Evolutionary conservation across 495 filamentous ascomycete genomes (phyloP), one percentile per base, ranked within the genome.

Genomic region (Parathielavia hyrcaniae): DNA sequence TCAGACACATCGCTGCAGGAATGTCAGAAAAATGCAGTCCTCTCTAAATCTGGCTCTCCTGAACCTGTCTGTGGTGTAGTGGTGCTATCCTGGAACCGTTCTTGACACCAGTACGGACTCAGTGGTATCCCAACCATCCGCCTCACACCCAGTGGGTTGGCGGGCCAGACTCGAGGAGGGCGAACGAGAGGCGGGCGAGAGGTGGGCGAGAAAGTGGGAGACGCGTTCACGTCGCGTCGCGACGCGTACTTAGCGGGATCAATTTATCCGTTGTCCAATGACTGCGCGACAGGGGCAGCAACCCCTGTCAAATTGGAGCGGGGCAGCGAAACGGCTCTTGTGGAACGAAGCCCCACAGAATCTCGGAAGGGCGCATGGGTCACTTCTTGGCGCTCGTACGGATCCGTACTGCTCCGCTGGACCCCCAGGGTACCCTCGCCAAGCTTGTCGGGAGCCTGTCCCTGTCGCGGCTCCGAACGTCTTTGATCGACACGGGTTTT

Each of bases 211-310:
- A 52, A 23, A 41, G 45, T 55, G 52, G 41, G 55, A 56, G 52
- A 61, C 60, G 65, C 65, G 65, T 63, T n/a, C 60, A 35, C 35
- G 40, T 53, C 60, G 58, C 65, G 57, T 61, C 65, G 60, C 63
- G 65, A 58, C 47, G 55, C 52, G 49, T 48, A 62, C 64, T 2
- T 17, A 2, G 4, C n/a, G 23, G 43, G 46, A 20, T 48, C 59
- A 56, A 61, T 64, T 50, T 45, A 52, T 0, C 8, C 20, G 53
- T 63, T 61, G 60, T 7, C 65, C 63, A 63, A 66, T 66, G 5
- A 12, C 39, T 36, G 38, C 32, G 9, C 12, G 23, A 32, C 26
- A 23, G 39, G 4, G 47, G 22, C 6, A 20, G 39, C 30, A 32
- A n/a, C n/a, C 46, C 16, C 30, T 2, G 8, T 4, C 35, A 32